These are phyloP conservation scores for Erodium moschatum DNA, from an alignment of 441 rosid genomes.

Conservation along the genomic window DNA sequence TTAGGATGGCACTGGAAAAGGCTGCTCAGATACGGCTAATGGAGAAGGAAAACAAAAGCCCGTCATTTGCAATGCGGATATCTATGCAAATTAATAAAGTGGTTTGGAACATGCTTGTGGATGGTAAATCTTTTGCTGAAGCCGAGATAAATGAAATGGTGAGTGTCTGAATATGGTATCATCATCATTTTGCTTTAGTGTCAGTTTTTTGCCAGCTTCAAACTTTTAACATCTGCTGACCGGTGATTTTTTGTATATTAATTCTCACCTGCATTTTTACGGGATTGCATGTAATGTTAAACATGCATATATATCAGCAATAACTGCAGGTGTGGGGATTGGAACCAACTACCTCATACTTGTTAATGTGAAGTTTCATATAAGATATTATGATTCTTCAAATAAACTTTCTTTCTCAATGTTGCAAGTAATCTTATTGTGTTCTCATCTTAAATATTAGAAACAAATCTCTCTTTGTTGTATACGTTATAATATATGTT, in stretches of 20 bases:
- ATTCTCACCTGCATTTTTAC: not conserved
- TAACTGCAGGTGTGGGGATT: no score
- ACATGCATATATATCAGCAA: no score
- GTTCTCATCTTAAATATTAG: no score
- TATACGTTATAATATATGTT: not conserved
- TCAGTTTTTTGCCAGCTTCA: not conserved
- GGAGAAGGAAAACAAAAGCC: slow-evolving; percentile 93
- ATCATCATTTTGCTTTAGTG: not conserved
- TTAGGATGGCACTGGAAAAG: slow-evolving; percentile 64
- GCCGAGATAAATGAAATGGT: slow-evolving; percentile 99
- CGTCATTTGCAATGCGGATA: slow-evolving; percentile 95
- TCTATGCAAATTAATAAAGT: slow-evolving; percentile 80
- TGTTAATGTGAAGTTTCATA: not conserved
- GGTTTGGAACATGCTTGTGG: slow-evolving; percentile 91
- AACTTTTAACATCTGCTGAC: not conserved
- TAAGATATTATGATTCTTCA: no score
- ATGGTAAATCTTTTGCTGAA: slow-evolving; percentile 97
- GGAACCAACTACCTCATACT: no score
- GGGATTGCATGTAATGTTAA: not conserved
- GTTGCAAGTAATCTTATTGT: no score
- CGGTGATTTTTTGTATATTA: not conserved
- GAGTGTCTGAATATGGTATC: slow-evolving; percentile 25
- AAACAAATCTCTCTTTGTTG: not conserved
- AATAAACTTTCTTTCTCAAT: no score
- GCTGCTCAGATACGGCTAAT: slow-evolving; percentile 73